These are phyloP conservation scores for Anaeromyces robustus DNA, from an alignment of 192 early-diverging fungal species.

Conservation along the genomic window DNA sequence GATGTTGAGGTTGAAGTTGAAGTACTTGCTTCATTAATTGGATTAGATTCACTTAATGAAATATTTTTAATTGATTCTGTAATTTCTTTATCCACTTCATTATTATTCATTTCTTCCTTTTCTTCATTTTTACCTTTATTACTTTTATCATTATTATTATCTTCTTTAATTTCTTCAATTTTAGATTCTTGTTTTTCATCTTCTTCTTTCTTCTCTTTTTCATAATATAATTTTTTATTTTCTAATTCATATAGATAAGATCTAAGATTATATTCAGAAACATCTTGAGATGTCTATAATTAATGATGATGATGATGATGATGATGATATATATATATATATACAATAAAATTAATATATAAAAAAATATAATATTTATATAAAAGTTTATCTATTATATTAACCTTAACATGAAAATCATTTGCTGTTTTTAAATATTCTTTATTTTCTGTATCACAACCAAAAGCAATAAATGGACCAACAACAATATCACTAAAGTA, in stretches of 20 bases:
- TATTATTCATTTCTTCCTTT: neutral
- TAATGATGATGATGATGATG: too few relatives aligned
- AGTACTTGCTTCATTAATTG: too few relatives aligned
- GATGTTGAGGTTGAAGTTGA: too few relatives aligned
- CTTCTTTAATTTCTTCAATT: neutral
- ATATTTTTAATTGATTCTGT: too few relatives aligned
- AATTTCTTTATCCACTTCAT: neutral
- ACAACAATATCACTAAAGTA: constrained; percentile 31
- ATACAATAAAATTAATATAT: too few relatives aligned
- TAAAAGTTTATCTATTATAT: too few relatives aligned
- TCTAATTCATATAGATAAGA: neutral
- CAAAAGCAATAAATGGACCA: constrained; percentile 36
- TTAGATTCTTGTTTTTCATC: neutral
- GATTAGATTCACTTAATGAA: too few relatives aligned
- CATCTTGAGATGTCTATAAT: neutral
- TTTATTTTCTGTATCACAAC: constrained; percentile 25
- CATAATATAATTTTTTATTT: neutral
- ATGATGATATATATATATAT: too few relatives aligned
- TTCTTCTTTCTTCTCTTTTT: neutral
- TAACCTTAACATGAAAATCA: constrained; percentile 8
- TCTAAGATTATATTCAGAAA: neutral
- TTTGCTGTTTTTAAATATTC: constrained; percentile 23
- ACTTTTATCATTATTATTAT: neutral
- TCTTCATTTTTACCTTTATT: neutral
- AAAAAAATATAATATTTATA: too few relatives aligned